These are phyloP conservation scores for Eucalyptus regnans DNA, from an alignment of 345 rosid genomes.

Conservation along the genomic window DNA sequence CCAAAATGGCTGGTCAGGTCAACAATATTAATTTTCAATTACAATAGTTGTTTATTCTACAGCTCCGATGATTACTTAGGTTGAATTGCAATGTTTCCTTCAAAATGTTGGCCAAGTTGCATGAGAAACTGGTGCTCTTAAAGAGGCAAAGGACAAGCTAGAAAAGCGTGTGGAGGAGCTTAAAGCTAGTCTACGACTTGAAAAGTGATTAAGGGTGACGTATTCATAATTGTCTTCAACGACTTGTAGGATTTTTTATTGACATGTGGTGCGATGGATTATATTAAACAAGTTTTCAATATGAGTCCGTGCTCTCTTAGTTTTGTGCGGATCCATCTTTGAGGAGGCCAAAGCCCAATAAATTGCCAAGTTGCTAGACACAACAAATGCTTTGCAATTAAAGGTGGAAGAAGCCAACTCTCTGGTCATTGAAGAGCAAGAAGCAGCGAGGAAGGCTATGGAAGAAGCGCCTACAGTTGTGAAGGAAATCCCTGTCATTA, in stretches of 20 bases:
- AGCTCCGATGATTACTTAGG: too few species aligned
- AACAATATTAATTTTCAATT: too few species aligned
- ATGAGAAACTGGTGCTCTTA: too few species aligned
- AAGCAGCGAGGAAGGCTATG: conserved; percentile 64
- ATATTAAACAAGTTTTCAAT: background rate
- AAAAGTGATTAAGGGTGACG: conserved; percentile 74
- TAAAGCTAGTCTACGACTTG: conserved; percentile 68
- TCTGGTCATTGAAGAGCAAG: too few species aligned
- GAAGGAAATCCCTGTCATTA: conserved; percentile 7
- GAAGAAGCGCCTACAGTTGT: conserved; percentile 63
- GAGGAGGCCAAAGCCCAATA: conserved; percentile 87
- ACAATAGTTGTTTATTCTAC: too few species aligned
- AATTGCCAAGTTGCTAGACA: conserved; percentile 59
- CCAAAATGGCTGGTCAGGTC: too few species aligned
- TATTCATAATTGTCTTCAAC: background rate
- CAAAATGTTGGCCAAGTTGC: too few species aligned
- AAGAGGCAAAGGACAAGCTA: too few species aligned
- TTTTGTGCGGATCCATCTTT: conserved; percentile 49
- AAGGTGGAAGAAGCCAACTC: too few species aligned
- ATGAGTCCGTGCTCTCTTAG: background rate
- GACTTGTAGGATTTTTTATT: background rate
- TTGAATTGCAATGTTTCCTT: too few species aligned
- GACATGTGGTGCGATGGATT: background rate
- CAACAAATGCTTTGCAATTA: conserved; percentile 15
- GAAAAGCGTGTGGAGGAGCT: conserved; percentile 73